Evolutionary conservation across 495 filamentous ascomycete genomes (phyloP).

Genomic region (Pyrenula massariospora): DNA sequence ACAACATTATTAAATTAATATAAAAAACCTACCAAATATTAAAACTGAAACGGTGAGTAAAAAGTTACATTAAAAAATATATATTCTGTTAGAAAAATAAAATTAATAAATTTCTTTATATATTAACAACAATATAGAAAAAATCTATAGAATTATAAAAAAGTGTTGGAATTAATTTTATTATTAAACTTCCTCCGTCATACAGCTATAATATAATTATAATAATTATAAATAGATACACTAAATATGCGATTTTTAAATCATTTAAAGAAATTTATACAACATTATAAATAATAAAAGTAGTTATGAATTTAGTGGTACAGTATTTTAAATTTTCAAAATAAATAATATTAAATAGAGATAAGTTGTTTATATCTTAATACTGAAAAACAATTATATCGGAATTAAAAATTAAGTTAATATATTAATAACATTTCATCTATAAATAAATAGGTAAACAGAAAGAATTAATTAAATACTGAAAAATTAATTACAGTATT

Average conservation of each 20-base stretch:
- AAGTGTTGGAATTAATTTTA: slow-evolving; percentile 2
- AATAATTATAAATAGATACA: neutral
- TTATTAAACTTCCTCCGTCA: slow-evolving; percentile 3
- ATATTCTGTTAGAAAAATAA: slow-evolving; percentile 1
- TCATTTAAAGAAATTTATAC: neutral
- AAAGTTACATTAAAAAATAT: slow-evolving; percentile 20
- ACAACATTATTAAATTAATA: too few species aligned
- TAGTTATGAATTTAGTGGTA: neutral
- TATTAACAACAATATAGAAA: neutral
- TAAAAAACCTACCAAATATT: too few species aligned
- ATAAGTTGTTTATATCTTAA: neutral
- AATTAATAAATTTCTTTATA: neutral
- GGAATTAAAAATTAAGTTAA: neutral
- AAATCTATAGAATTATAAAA: neutral
- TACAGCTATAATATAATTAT: neutral
- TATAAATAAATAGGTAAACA: neutral
- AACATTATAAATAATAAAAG: neutral
- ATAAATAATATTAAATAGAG: neutral
- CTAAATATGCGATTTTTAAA: neutral
- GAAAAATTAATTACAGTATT: neutral
- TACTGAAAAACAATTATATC: neutral
- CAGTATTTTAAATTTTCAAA: neutral
- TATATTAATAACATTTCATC: neutral
- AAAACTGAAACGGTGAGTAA: slow-evolving; percentile 14
- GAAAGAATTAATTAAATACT: neutral